These are phyloP conservation scores for Candida awuae DNA, from an alignment of 805 yeast species.

Conservation along the genomic window DNA sequence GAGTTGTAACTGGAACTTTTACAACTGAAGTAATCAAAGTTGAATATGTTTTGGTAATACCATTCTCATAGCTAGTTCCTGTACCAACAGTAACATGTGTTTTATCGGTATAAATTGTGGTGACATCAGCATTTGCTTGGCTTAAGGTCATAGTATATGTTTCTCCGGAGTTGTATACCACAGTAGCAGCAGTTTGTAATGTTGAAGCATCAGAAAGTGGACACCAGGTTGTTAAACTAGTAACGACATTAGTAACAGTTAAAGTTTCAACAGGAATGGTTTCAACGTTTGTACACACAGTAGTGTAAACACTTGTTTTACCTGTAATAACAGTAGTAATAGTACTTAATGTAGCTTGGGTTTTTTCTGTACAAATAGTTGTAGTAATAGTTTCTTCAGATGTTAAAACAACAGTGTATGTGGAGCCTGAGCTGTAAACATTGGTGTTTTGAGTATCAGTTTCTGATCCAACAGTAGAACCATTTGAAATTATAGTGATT, in stretches of 20 bases:
- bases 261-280: background rate
- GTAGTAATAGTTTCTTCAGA: background rate
- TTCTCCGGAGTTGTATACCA: background rate
- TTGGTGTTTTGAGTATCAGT: background rate
- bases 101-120: background rate
- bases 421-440: background rate
- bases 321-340: background rate
- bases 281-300: background rate
- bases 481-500: background rate
- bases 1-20: background rate
- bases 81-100: background rate
- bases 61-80: background rate
- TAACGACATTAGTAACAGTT: background rate
- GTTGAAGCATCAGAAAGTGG: background rate
- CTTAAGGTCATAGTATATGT: background rate
- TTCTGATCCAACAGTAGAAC: background rate
- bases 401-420: background rate
- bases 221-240: background rate
- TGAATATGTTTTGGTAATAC: background rate
- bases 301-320: background rate
- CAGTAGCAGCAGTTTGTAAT: background rate
- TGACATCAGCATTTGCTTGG: background rate
- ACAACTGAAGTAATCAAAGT: background rate
- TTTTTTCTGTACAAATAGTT: background rate
- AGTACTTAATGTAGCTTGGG: background rate